These are phyloP conservation scores for Trichoderma simmonsii DNA, from an alignment of 2,329 filamentous ascomycete genomes.

Conservation along the genomic window DNA sequence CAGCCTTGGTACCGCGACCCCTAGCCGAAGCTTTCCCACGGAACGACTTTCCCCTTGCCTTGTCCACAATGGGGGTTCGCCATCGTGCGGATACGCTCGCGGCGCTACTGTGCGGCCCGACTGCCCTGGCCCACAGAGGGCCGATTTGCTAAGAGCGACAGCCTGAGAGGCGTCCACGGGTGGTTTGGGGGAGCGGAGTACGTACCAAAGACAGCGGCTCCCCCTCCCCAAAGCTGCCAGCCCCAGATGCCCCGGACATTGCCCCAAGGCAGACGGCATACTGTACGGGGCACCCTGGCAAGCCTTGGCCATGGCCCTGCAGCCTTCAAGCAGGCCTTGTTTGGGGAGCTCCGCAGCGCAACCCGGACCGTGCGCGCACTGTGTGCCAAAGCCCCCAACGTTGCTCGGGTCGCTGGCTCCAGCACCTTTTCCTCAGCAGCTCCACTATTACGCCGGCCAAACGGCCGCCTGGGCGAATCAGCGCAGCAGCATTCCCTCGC, in stretches of 20 bases:
- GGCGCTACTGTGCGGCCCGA: conserved; percentile 24
- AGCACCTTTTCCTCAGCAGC: conserved; percentile 28
- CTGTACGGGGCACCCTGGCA: neutral
- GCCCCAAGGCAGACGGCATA: neutral
- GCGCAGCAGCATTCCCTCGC: conserved; percentile 26
- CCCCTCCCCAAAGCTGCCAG: neutral
- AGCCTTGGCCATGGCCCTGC: neutral
- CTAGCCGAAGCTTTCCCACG: conserved; percentile 5
- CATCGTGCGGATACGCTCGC: conserved; percentile 18
- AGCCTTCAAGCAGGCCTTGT: neutral
- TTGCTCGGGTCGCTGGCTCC: conserved; percentile 8
- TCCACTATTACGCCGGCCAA: conserved; percentile 59
- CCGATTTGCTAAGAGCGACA: neutral
- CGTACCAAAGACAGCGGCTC: neutral
- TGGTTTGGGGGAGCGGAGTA: neutral
- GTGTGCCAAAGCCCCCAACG: conserved; percentile 1
- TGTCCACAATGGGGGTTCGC: conserved; percentile 14
- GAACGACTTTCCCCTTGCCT: conserved; percentile 3
- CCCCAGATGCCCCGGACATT: conserved; percentile 14
- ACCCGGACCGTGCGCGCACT: neutral
- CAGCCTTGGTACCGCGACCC: neutral
- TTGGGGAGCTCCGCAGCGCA: conserved; percentile 17
- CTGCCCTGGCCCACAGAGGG: conserved; percentile 9
- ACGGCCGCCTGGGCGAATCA: conserved; percentile 49
- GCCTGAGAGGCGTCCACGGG: neutral